Base-by-base conservation (phyloP, 176 grass and related monocot species). In the Aegilops sharonensis region DNA sequence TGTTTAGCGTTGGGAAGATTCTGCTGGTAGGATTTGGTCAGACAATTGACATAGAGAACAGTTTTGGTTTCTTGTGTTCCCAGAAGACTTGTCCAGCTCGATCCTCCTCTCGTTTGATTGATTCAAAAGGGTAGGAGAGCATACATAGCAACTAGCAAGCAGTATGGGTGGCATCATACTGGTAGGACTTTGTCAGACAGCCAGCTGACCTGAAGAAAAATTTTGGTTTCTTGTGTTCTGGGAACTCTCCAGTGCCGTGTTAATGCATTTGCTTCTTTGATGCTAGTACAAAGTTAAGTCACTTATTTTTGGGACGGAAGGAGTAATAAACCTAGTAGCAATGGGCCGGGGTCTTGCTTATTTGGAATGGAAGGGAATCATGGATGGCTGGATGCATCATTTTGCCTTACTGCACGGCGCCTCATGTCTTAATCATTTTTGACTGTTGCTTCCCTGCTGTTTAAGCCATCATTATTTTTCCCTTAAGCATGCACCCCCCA, bases 401-500 rank as follows among this genome's bases (percentile, higher is more conserved):
- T 43, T 5, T 31, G 32, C 21, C 75, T 0, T 23, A 8, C 37
- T 42, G 77, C 89, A 81, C 69, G 81, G 80, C 69, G 68, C 81
- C 50, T 83, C 81, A 56, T 84, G 81, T 57, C 57, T 11, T 57
- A 18, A 91, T 91, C 81, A 91, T 81, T 57, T 76, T 75, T 87
- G 68, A 37, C 85, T 21, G 0, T 15, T 10, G 47, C 37, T 40
- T 61, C 30, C 4, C 25, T 0, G 42, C 0, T 45, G 42, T 45
- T 45, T 45, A 45, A 45, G 11, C 10, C 0, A 11, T 43, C 10
- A 43, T 43, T 11, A 43, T 43, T 3, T 40, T 40, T 40, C 2
- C 7, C 37, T 39, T 39, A 39, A 8, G 35, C 35, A 36, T 6
- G 32, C 32, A 34, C 31, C 32, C 32, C 32, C 34, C 34, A 35